phyloP scores from a whole-genome alignment of 257 asterid genomes.

The Osmanthus fragrans region DNA sequence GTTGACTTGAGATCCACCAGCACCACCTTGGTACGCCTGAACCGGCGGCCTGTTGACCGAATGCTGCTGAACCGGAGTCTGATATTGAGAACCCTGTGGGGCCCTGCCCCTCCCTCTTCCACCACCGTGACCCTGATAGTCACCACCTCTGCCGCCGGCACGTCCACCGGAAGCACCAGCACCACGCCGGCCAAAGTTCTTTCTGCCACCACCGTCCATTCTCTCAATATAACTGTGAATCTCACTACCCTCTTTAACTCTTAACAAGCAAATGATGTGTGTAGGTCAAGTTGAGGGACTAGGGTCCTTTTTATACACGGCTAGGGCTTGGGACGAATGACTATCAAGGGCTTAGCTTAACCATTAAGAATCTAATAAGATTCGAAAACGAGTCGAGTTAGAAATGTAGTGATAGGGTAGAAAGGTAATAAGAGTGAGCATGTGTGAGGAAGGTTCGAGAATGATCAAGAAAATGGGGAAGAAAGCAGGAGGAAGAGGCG shows the following conservation, averaged over 20 bases:
- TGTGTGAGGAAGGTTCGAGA: background rate
- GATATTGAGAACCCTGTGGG: background rate
- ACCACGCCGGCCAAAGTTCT: background rate
- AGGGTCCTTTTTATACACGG: background rate
- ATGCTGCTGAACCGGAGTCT: background rate
- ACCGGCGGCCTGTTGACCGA: background rate
- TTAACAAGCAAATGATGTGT: background rate
- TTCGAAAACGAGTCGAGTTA: background rate
- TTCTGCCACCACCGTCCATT: background rate
- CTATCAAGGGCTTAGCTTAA: background rate
- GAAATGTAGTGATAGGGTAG: background rate
- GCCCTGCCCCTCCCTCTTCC: background rate
- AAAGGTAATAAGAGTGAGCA: background rate
- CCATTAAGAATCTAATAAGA: background rate
- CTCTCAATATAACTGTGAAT: background rate
- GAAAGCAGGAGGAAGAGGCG: background rate
- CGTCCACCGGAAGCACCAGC: background rate
- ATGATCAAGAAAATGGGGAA: background rate
- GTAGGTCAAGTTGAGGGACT: background rate
- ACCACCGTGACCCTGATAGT: background rate
- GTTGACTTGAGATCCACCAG: background rate
- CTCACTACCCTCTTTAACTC: background rate
- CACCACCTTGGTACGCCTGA: background rate
- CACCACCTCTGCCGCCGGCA: background rate
- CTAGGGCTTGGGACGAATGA: background rate